Base-by-base conservation (phyloP, 768 basidiomycete species). In the Saitozyma sp. region DNA sequence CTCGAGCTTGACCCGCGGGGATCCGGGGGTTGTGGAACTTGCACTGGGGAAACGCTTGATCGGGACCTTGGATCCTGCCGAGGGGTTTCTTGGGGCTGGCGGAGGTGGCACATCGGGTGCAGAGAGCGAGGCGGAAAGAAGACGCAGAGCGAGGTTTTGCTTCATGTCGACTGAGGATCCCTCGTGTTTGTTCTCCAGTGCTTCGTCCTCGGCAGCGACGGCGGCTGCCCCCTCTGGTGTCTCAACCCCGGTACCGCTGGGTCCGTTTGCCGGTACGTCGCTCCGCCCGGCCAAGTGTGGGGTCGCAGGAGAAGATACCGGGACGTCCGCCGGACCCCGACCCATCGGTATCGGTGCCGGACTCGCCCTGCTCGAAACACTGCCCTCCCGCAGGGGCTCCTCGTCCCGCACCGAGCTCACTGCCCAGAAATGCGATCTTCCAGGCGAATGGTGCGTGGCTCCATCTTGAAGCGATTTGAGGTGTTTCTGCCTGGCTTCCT, bases 361-460 rank as follows among this genome's bases (percentile, higher is more conserved):
- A 20, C 13, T 43, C 14, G 56, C 54, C 54, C 19, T 13, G 10
- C 29, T 14, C 56, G 19, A 10, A 43, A n/a, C 20, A 14, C 20
- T 13, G 20, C 59, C 49, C 19, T 50, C 9, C 5, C 29, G 39
- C 9, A 41, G 13, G 56, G 8, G 9, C 9, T 43, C 58, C 54
- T 61, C 60, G 17, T 61, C 60, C 41, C 60, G 52, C 19, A 56
- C 37, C 14, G 63, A 64, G 42, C 63, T 64, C 51, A 64, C 46
- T 1, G 20, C 56, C 43, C 17, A n/a, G 14, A 43, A 16, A 37
- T n/a, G 37, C 39, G n/a, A 13, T 10, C 42, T 13, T 17, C 17
- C 17, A 10, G 55, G 55, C 29, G 29, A 29, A 29, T n/a, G 55
- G 55, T 42, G 55, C n/a, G 17, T 45, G 38, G 55, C 54, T 13